Evolutionary conservation across 139 green algal genomes (phyloP), one percentile per base, ranked within the genome.

Genomic region (Coelastrella sp.): DNA sequence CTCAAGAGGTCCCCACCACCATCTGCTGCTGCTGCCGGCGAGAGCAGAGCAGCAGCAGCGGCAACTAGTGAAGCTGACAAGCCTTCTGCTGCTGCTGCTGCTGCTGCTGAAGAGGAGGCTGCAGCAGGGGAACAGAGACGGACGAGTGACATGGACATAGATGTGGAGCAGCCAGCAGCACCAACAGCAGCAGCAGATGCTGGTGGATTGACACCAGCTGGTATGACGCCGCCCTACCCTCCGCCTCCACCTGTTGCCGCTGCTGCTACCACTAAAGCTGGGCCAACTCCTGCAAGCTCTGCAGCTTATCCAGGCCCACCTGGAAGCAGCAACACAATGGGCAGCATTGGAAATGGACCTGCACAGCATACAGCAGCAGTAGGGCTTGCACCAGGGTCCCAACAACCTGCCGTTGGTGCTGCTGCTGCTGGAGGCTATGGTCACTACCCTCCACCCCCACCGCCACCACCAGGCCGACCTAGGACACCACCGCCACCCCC

Each of bases 391-490:
- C 32, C 32, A 47, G 32, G 32, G 32, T 47, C 32, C 32, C 32
- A 47, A 47, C 8, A 7, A 19, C 32, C 76, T 23, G 76, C 16
- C 8, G 65, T 6, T 61, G 64, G 2, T 57, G 83, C 58, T 10
- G 84, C 20, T 4, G 90, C 22, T 73, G 61, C 54, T 13, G 86
- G 86, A 6, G 74, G 85, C 23, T 47, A 64, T 19, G 77, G 79
- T 11, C 68, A 84, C 79, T 84, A 73, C 79, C 79, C 78, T 3
- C 78, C 57, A 20, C 80, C 80, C 14, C 80, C 80, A 5, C 80
- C 80, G 59, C 80, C 80, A 10, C 80, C 80, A 60, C 60, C 80
- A 73, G 68, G 68, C 16, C n/a, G 68, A 76, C 68, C 68, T 23
- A 76, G 17, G 10, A 61, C 17, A 10, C 75, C 77, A 20, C 66